phyloP scores from a whole-genome alignment of 2,329 filamentous ascomycete genomes.

The Stylonectria norvegica region DNA sequence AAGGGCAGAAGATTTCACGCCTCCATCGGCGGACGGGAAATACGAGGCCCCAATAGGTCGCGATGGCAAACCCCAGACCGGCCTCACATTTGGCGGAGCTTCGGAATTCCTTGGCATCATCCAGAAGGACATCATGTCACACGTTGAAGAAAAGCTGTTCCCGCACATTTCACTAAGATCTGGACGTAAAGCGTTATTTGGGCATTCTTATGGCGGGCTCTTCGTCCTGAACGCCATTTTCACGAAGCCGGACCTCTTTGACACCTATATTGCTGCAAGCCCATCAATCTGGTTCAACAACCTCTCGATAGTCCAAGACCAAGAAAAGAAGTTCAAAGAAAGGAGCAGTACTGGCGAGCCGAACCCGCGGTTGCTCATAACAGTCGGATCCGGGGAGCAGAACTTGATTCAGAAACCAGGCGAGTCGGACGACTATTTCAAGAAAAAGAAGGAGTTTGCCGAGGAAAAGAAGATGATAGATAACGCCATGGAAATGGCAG shows the following conservation, averaged over 20 bases:
- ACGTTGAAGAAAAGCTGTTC: conserved; percentile 27
- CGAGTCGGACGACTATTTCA: conserved; percentile 31
- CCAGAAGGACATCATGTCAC: conserved; percentile 35
- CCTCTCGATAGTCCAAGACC: conserved; percentile 35
- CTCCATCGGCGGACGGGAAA: conserved; percentile 18
- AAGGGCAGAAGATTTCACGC: conserved; percentile 30
- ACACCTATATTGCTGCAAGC: conserved; percentile 43
- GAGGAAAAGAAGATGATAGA: conserved; percentile 25
- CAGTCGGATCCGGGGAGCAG: conserved; percentile 31
- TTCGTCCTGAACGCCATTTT: conserved; percentile 45
- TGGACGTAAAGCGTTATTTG: conserved; percentile 42
- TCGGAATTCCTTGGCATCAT: conserved; percentile 44
- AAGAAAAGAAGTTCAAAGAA: conserved; percentile 26
- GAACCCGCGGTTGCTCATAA: conserved; percentile 32
- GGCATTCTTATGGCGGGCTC: conserved; percentile 48
- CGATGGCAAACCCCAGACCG: conserved; percentile 23
- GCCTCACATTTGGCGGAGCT: conserved; percentile 38
- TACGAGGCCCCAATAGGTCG: conserved; percentile 25
- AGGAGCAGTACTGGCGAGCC: conserved; percentile 10
- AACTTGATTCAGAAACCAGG: conserved; percentile 23
- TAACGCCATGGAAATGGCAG: conserved; percentile 14
- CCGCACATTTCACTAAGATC: conserved; percentile 29
- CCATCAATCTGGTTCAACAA: conserved; percentile 48
- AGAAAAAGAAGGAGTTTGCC: conserved; percentile 22
- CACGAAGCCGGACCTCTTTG: conserved; percentile 38